Conservation (phyloP, 257 asterid genomes). For the Rubia yunnanensis region DNA sequence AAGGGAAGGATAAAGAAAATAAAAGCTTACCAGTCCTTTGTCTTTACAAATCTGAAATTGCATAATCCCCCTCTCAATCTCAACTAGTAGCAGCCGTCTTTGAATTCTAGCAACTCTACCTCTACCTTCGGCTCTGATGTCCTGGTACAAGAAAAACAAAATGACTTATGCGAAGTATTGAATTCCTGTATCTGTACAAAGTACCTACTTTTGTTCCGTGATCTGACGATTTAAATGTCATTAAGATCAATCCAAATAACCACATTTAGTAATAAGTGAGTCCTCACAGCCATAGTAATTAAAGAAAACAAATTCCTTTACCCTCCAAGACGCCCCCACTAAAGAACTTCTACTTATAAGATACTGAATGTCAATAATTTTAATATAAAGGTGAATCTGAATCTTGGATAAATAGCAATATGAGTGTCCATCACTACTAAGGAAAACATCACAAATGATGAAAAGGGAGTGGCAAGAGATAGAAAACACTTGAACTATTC, state of each 20-base stretch:
- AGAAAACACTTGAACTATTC: too few relatives aligned
- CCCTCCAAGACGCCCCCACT: too few relatives aligned
- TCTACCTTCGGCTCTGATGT: constrained; percentile 90
- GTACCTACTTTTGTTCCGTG: neutral
- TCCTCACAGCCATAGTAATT: neutral
- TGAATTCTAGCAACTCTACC: constrained; percentile 94
- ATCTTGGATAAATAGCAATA: too few relatives aligned
- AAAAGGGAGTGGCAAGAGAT: too few relatives aligned
- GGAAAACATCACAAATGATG: too few relatives aligned
- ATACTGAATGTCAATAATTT: too few relatives aligned
- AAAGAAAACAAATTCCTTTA: neutral
- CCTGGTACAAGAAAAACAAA: constrained; percentile 46
- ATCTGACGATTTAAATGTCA: neutral
- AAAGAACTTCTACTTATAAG: too few relatives aligned
- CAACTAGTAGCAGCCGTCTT: constrained; percentile 73
- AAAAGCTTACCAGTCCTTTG: constrained; percentile 54
- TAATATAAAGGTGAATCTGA: too few relatives aligned
- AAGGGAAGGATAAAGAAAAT: neutral
- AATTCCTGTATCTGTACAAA: neutral
- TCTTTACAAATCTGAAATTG: constrained; percentile 58
- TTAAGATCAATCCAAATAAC: neutral
- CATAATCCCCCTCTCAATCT: constrained; percentile 72
- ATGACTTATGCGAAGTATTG: neutral
- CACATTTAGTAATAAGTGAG: neutral
- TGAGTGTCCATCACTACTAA: too few relatives aligned